Base-by-base conservation (phyloP, 176 grass and related monocot species). In the Oryza australiensis region DNA sequence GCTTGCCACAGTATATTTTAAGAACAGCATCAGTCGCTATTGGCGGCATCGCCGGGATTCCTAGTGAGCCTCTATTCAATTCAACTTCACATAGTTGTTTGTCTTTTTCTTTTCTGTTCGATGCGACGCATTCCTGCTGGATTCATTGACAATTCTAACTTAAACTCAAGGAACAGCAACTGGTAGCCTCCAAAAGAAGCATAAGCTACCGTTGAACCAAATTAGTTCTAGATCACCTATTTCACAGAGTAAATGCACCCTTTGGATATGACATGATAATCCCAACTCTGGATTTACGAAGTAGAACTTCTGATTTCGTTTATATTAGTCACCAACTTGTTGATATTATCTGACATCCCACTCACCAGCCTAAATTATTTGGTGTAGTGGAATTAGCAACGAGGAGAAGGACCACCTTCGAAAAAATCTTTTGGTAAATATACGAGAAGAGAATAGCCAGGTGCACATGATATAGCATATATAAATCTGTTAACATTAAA, bases 1-100 rank as follows among this genome's bases (percentile, higher is more conserved):
- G 1, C 87, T 99, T 40, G 96, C 96, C 37, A 95, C 96, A 0
- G 96, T 99, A 34, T 99, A 95, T 77, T 99, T 99, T 62, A 99
- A 99, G 83, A 99, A 99, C 85, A 92, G 96, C 69, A 99, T 99
- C 77, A 95, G 65, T 73, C 96, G 96, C 41, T 99, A 95, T 74
- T 99, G 96, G 96, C 82, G 96, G 37, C 74, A 89, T 48, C 87
- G 96, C 59, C 90, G 93, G 3, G 93, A 99, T 91, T 82, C 86
- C 10, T 70, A 82, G 96, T 99, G 75, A 93, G 96, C 18, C 66
- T 55, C 12, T 27, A 1, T 46, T 28, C 45, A 7, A 29, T 37
- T 46, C 69, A 10, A 3, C 12, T 43, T 29, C 23, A 24, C 55
- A 23, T 24, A 60, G n/a, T 24, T 60, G n/a, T 60, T 60, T 60